These are phyloP conservation scores for Eucalyptus curtisii DNA, from an alignment of 345 rosid genomes.

Conservation along the genomic window DNA sequence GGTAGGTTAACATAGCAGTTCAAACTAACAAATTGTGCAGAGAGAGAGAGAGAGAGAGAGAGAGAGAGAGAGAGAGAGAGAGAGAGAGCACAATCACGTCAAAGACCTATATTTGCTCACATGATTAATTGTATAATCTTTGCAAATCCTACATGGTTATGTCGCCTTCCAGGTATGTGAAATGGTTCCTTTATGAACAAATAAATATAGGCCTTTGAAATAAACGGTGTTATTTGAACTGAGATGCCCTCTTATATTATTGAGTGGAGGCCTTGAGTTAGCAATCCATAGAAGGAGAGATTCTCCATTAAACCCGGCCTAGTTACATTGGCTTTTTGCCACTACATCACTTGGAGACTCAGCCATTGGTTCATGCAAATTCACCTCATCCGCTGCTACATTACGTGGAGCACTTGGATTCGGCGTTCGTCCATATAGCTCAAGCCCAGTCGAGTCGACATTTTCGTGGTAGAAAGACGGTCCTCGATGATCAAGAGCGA, in stretches of 20 bases:
- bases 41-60: not conserved
- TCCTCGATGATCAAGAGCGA: not conserved
- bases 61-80: not conserved
- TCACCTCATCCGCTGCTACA: not conserved
- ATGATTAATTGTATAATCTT: not conserved
- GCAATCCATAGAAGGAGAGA: not conserved
- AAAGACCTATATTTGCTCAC: not conserved
- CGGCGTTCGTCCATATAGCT: not conserved
- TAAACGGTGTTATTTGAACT: not conserved
- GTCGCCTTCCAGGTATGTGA: not conserved
- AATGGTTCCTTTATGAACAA: not conserved
- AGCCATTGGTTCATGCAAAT: not conserved
- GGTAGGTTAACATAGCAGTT: not conserved
- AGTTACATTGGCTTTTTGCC: not conserved
- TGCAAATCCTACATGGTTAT: not conserved
- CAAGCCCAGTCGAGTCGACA: not conserved
- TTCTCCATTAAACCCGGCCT: not conserved
- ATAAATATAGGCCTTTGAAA: not conserved
- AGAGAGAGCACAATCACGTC: not conserved
- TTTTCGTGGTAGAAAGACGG: not conserved
- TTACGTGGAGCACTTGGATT: not conserved
- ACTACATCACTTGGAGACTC: not conserved
- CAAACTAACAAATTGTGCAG: not conserved
- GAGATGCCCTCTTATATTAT: not conserved
- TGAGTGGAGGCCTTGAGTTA: not conserved